Evolutionary conservation across 1,139 yeast species (phyloP).

Genomic region (Zygosaccharomyces sapae): DNA sequence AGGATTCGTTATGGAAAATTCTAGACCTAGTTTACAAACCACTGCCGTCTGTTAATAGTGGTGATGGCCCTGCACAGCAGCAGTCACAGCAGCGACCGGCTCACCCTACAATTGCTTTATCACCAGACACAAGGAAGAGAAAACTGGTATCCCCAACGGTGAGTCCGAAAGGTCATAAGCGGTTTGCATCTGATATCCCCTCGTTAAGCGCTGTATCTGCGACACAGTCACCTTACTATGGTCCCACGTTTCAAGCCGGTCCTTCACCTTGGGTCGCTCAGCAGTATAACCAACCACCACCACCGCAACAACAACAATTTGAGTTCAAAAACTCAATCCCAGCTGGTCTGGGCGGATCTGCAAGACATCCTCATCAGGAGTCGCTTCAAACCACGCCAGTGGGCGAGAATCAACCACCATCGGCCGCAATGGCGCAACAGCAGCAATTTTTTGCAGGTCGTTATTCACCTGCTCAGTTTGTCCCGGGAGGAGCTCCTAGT

Average conservation of each 20-base stretch:
- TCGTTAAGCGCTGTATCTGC: slow-evolving; percentile 5
- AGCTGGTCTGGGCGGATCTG: slow-evolving; percentile 15
- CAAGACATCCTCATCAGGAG: slow-evolving; percentile 8
- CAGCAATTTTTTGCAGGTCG: slow-evolving; percentile 5
- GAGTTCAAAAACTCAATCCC: slow-evolving; percentile 11
- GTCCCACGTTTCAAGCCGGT: slow-evolving; percentile 6
- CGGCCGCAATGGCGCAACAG: neutral
- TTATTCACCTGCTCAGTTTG: slow-evolving; percentile 10
- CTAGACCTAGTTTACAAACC: slow-evolving; percentile 13
- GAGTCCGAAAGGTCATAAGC: slow-evolving; percentile 19
- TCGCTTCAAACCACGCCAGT: slow-evolving; percentile 4
- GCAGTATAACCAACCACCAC: slow-evolving; percentile 8
- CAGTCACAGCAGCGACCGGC: slow-evolving; percentile 1
- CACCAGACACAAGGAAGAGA: slow-evolving; percentile 16
- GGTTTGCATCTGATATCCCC: slow-evolving; percentile 19
- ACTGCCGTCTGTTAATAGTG: slow-evolving; percentile 2
- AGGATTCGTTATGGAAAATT: slow-evolving; percentile 16
- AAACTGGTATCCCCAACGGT: slow-evolving; percentile 17
- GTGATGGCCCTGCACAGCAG: neutral
- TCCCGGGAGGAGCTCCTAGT: slow-evolving; percentile 4
- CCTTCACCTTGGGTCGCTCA: slow-evolving; percentile 13
- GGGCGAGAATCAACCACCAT: slow-evolving; percentile 9
- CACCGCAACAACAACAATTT: slow-evolving; percentile 8
- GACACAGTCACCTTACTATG: slow-evolving; percentile 7
- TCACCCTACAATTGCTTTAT: slow-evolving; percentile 3